These are phyloP conservation scores for Cicer chorassanicum DNA, from an alignment of 306 rosid genomes.

Conservation along the genomic window DNA sequence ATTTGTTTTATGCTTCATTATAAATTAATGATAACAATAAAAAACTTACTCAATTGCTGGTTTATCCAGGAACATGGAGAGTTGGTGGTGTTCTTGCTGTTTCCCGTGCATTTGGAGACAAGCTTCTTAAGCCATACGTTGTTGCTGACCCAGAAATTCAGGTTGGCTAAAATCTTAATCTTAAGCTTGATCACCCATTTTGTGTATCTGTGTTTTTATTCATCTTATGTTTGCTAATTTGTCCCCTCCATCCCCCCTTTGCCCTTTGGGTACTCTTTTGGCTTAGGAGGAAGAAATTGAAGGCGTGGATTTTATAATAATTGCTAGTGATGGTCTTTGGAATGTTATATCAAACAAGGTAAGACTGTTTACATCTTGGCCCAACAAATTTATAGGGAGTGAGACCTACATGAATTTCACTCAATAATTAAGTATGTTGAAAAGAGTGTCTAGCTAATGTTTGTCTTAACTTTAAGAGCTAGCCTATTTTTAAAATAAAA, in stretches of 20 bases:
- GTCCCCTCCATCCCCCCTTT: neutral
- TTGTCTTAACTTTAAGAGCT: neutral
- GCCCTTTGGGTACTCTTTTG: slow-evolving; percentile 25
- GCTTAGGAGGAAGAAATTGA: slow-evolving; percentile 80
- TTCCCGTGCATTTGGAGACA: slow-evolving; percentile 94
- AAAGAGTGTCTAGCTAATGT: neutral
- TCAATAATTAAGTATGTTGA: neutral
- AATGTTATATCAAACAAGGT: slow-evolving; percentile 85
- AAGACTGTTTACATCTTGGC: slow-evolving; percentile 42
- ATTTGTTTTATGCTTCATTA: slow-evolving; percentile 7
- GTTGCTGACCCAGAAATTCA: slow-evolving; percentile 94
- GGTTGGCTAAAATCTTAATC: slow-evolving; percentile 50
- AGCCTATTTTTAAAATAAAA: no score
- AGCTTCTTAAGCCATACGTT: slow-evolving; percentile 77
- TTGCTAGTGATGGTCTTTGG: slow-evolving; percentile 96
- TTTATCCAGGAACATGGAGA: slow-evolving; percentile 83
- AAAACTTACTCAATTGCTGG: slow-evolving; percentile 33
- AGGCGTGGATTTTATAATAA: slow-evolving; percentile 76
- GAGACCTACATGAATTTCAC: neutral
- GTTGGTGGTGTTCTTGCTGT: slow-evolving; percentile 96
- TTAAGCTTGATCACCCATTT: slow-evolving; percentile 36
- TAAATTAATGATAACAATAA: slow-evolving; percentile 8
- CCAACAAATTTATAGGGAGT: neutral
- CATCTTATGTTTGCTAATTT: slow-evolving; percentile 38
- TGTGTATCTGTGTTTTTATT: slow-evolving; percentile 12